Conservation (phyloP, 208 protist species). For the Leishmania martiniquensis region DNA sequence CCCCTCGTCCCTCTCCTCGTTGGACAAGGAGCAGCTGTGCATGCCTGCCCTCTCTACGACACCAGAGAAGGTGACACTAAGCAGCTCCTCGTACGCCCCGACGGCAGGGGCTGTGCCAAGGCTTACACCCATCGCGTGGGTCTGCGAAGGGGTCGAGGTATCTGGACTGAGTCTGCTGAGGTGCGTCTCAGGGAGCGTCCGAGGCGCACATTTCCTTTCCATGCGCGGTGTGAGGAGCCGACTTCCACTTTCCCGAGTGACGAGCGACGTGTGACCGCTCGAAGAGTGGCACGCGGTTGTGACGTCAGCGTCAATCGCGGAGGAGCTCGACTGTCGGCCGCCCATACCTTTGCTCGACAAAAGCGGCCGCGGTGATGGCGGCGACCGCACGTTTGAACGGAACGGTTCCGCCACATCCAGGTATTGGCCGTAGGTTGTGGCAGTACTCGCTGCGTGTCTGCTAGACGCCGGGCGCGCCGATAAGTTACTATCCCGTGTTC, state of each 20-base stretch:
- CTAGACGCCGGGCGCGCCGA: neutral
- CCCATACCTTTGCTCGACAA: neutral
- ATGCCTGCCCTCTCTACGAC: slow-evolving; percentile 3
- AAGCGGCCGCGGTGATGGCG: neutral
- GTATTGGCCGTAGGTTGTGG: slow-evolving; percentile 15
- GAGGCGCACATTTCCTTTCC: neutral
- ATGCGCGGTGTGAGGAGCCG: slow-evolving; percentile 7
- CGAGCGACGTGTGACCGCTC: neutral
- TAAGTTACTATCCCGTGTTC: neutral
- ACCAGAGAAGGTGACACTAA: slow-evolving; percentile 20
- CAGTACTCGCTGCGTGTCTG: neutral
- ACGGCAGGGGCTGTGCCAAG: neutral
- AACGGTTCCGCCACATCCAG: slow-evolving; percentile 16
- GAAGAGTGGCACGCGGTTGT: neutral
- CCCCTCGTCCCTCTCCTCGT: slow-evolving; percentile 1
- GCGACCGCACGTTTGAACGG: neutral
- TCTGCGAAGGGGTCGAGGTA: neutral
- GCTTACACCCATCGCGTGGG: too few species aligned
- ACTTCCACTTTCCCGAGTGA: neutral
- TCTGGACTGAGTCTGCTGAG: neutral
- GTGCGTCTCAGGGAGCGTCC: neutral
- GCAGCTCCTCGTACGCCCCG: slow-evolving; percentile 15
- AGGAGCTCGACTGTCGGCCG: neutral
- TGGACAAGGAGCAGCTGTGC: slow-evolving; percentile 8
- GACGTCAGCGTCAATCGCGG: neutral